A percentile compares a stretch with the other conserved stretches of the same genome.
phyloP scores from a whole-genome alignment of 2,329 filamentous ascomycete species.

The Fusarium palustre region DNA sequence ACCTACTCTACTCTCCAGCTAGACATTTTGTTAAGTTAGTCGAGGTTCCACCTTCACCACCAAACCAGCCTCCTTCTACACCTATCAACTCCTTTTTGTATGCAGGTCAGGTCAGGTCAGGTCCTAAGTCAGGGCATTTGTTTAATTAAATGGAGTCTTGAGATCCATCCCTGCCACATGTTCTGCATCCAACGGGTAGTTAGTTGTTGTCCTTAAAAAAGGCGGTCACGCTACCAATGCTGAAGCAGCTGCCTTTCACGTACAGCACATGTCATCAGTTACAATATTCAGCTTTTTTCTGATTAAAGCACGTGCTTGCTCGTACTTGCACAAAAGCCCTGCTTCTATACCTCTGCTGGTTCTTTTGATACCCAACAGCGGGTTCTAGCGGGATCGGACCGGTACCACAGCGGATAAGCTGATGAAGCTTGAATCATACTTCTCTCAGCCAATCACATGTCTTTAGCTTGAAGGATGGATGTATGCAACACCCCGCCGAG shows the following conservation, averaged over 20 bases:
- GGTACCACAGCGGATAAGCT: conserved; percentile 21
- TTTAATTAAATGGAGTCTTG: conserved; percentile 13
- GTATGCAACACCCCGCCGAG: conserved; percentile 37
- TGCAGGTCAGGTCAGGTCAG: conserved; percentile 22
- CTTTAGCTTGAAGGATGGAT: conserved; percentile 13
- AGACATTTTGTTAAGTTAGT: conserved; percentile 13
- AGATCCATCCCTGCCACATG: conserved; percentile 27
- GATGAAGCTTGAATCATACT: conserved; percentile 29
- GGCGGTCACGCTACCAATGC: conserved; percentile 23
- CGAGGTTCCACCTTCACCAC: conserved; percentile 14
- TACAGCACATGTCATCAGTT: conserved; percentile 10
- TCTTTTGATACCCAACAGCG: not conserved
- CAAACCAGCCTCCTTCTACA: conserved; percentile 19
- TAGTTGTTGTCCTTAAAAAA: conserved; percentile 18
- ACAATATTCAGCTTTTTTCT: not conserved
- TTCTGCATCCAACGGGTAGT: conserved; percentile 5
- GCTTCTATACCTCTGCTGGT: not conserved
- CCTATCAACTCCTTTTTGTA: conserved; percentile 24
- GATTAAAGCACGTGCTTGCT: not conserved
- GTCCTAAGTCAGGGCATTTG: conserved; percentile 7
- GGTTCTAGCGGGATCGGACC: conserved; percentile 28
- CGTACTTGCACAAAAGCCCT: not conserved
- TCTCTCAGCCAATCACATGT: conserved; percentile 27
- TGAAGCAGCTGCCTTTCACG: conserved; percentile 10
- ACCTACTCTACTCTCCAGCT: conserved; percentile 1